Conservation (phyloP, 805 yeast species). For the Kazachstania kunashirensis region DNA sequence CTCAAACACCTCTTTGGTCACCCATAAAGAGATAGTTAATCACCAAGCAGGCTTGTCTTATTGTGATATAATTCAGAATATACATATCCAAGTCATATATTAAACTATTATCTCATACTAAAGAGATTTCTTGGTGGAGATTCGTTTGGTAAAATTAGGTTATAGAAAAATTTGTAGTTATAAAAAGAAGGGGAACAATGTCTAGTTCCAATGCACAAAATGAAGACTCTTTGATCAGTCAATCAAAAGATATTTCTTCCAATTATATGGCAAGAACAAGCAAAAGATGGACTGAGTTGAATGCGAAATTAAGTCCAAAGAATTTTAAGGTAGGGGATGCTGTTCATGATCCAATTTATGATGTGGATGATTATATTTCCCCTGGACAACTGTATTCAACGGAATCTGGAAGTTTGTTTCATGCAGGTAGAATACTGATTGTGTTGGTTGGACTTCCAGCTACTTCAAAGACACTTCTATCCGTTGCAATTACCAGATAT, state of each 20-base stretch:
- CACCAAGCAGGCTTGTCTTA: too few relatives aligned
- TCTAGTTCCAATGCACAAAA: not conserved
- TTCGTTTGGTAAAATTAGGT: not conserved
- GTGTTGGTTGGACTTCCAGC: constrained; percentile 91
- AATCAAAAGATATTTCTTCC: constrained; percentile 31
- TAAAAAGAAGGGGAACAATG: not conserved
- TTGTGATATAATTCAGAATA: too few relatives aligned
- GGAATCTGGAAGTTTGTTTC: constrained; percentile 84
- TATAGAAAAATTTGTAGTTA: not conserved
- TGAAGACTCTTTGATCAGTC: constrained; percentile 23
- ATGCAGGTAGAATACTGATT: constrained; percentile 88
- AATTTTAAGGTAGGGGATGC: constrained; percentile 35
- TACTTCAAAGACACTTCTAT: constrained; percentile 86
- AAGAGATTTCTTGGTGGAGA: too few relatives aligned
- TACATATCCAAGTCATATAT: too few relatives aligned
- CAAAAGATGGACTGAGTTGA: constrained; percentile 35
- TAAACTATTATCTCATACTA: too few relatives aligned
- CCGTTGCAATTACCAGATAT: constrained; percentile 85
- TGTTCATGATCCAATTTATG: constrained; percentile 43
- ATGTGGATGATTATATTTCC: constrained; percentile 43
- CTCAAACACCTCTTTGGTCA: too few relatives aligned
- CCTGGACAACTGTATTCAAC: constrained; percentile 93
- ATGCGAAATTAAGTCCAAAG: not conserved
- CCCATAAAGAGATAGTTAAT: too few relatives aligned
- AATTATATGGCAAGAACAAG: constrained; percentile 48